Evolutionary conservation across 1,139 yeast species (phyloP).

Genomic region (Suhomyces kunorum): DNA sequence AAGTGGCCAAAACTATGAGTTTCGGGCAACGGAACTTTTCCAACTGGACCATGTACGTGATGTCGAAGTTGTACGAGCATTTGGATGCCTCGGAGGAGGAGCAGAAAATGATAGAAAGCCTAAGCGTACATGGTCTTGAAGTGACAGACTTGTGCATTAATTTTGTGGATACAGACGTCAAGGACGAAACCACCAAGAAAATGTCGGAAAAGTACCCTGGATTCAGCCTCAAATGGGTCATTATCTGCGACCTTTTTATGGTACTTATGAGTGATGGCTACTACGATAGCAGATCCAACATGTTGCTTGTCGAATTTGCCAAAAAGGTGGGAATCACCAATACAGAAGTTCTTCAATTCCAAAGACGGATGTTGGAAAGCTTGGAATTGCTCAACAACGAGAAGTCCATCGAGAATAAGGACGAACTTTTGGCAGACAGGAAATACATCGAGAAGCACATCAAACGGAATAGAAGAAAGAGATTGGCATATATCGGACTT

Average conservation of each 20-base stretch:
- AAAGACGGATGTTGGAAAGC: conserved; percentile 85
- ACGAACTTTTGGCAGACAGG: conserved; percentile 74
- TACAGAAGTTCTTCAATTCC: conserved; percentile 83
- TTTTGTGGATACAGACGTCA: conserved; percentile 31
- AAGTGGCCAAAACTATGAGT: conserved; percentile 60
- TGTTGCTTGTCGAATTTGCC: conserved; percentile 70
- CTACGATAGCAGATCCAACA: conserved; percentile 86
- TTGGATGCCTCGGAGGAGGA: conserved; percentile 74
- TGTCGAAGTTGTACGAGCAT: conserved; percentile 77
- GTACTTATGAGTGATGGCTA: conserved; percentile 79
- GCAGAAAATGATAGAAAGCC: conserved; percentile 80
- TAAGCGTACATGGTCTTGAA: conserved; percentile 81
- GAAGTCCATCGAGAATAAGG: conserved; percentile 52
- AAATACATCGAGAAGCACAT: conserved; percentile 71
- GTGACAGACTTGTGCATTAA: conserved; percentile 69
- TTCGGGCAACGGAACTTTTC: conserved; percentile 79
- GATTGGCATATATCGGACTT: conserved; percentile 84
- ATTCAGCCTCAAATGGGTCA: conserved; percentile 89
- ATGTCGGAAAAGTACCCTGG: conserved; percentile 30
- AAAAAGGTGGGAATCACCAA: conserved; percentile 53
- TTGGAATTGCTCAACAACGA: conserved; percentile 78
- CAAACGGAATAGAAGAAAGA: conserved; percentile 61
- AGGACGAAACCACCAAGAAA: conserved; percentile 7
- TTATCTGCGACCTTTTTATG: conserved; percentile 85
- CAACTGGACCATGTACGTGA: conserved; percentile 79